Percentiles rank a stretch among this genome's conserved stretches.
These are phyloP conservation scores for Colletotrichum sp. DNA, from an alignment of 2,329 filamentous ascomycete species.

Conservation along the genomic window DNA sequence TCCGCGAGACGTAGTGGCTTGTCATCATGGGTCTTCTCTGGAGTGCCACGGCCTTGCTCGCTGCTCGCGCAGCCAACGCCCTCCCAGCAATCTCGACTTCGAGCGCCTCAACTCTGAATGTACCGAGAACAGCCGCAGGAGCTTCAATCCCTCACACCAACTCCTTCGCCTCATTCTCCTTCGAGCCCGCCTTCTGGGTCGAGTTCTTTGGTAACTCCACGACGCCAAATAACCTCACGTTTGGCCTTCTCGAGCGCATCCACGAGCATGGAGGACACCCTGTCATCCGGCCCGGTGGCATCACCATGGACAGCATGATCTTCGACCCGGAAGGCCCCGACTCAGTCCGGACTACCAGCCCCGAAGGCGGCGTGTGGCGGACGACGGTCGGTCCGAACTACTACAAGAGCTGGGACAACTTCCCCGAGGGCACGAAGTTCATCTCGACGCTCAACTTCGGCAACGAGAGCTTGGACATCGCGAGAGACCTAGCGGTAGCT, in stretches of 20 bases:
- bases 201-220: slow-evolving; percentile 22
- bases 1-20: too few species aligned
- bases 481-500: slow-evolving; percentile 19
- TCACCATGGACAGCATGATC: slow-evolving; percentile 24
- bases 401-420: slow-evolving; percentile 18
- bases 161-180: slow-evolving; percentile 21
- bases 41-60: neutral
- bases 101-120: neutral
- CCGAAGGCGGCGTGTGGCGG: slow-evolving; percentile 13
- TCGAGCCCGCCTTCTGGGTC: slow-evolving; percentile 23
- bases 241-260: slow-evolving; percentile 11
- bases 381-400: slow-evolving; percentile 3
- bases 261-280: slow-evolving; percentile 18
- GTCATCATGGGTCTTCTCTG: neutral
- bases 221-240: slow-evolving; percentile 18
- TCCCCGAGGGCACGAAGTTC: slow-evolving; percentile 18
- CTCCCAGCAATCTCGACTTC: neutral
- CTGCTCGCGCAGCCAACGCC: neutral
- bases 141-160: slow-evolving; percentile 20
- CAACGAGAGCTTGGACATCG: slow-evolving; percentile 22
- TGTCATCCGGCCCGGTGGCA: slow-evolving; percentile 21
- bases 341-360: slow-evolving; percentile 19
- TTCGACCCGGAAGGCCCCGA: slow-evolving; percentile 19
- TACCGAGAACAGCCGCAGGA: neutral
- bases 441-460: slow-evolving; percentile 23